These are phyloP conservation scores for Wickerhamiella nectarea DNA, from an alignment of 805 yeast genomes.

Conservation along the genomic window DNA sequence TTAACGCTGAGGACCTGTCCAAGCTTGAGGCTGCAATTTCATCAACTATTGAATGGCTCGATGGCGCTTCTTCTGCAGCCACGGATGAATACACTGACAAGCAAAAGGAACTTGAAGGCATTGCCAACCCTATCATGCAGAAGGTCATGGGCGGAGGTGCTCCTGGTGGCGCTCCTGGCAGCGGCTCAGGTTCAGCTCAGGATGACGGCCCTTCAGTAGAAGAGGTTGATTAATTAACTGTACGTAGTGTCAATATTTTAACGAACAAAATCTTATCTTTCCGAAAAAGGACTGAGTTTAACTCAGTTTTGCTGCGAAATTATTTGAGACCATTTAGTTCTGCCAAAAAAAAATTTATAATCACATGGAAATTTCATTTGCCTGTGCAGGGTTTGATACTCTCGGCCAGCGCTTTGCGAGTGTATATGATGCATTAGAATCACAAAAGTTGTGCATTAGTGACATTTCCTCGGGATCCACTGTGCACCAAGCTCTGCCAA, in stretches of 20 bases:
- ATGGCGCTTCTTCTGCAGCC: conserved; percentile 59
- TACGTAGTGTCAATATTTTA: no score
- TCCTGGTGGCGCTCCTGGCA: conserved; percentile 44
- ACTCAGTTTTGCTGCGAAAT: no score
- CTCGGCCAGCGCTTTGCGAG: conserved; percentile 50
- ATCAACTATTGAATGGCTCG: conserved; percentile 53
- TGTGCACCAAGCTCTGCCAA: conserved; percentile 39
- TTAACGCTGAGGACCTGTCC: conserved; percentile 21
- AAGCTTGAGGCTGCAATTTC: conserved; percentile 22
- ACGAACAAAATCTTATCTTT: no score
- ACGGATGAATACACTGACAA: conserved; percentile 83
- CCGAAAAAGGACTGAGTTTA: no score
- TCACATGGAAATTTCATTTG: conserved; percentile 12
- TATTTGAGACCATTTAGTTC: not conserved
- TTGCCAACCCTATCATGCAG: conserved; percentile 92
- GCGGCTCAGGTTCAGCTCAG: conserved; percentile 41
- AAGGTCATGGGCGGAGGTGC: conserved; percentile 77
- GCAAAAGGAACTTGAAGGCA: conserved; percentile 90
- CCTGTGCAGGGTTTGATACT: conserved; percentile 39
- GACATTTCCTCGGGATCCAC: conserved; percentile 33
- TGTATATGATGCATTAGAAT: conserved; percentile 53
- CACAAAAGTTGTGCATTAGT: conserved; percentile 55
- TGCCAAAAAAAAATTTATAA: conserved; percentile 5
- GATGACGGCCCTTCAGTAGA: conserved; percentile 60
- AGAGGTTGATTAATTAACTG: conserved; percentile 52